Percentiles rank a stretch among this genome's conserved stretches.
Evolutionary conservation across 2,329 filamentous ascomycete species (phyloP).

Genomic region (Madurella mycetomatis): DNA sequence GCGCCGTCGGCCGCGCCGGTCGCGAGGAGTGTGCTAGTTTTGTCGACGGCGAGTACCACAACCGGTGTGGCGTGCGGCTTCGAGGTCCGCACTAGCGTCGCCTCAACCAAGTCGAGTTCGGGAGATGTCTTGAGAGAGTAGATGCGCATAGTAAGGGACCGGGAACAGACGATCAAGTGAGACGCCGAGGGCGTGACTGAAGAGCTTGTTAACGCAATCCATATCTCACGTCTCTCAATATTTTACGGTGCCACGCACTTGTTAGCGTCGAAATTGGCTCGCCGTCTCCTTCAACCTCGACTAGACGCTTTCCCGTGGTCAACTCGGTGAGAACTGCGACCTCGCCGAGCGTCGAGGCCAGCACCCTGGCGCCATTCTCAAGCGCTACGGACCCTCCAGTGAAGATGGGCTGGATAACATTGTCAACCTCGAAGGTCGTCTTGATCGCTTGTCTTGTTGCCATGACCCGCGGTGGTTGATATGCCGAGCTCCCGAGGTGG

Average conservation of each 20-base stretch:
- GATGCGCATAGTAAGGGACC: slow-evolving; percentile 93
- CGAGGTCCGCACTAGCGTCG: slow-evolving; percentile 69
- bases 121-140: slow-evolving; percentile 64
- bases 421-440: slow-evolving; percentile 82
- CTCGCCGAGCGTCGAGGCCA: slow-evolving; percentile 88
- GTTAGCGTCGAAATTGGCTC: slow-evolving; percentile 73
- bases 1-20: slow-evolving; percentile 90
- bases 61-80: slow-evolving; percentile 91
- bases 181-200: slow-evolving; percentile 81
- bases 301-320: slow-evolving; percentile 74
- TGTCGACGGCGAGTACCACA: slow-evolving; percentile 77
- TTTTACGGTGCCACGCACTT: slow-evolving; percentile 41
- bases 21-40: slow-evolving; percentile 81
- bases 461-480: slow-evolving; percentile 38
- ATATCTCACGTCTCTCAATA: background rate
- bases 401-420: slow-evolving; percentile 87
- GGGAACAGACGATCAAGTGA: slow-evolving; percentile 85
- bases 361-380: slow-evolving; percentile 72
- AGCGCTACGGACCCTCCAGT: slow-evolving; percentile 85
- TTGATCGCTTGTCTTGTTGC: slow-evolving; percentile 62
- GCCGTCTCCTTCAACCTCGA: slow-evolving; percentile 77
- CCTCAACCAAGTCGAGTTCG: slow-evolving; percentile 54
- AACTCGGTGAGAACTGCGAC: slow-evolving; percentile 85
- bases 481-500: slow-evolving; percentile 9
- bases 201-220: background rate